These are phyloP conservation scores for Malbranchea zuffiana DNA, from an alignment of 2,329 filamentous ascomycete genomes.

Conservation along the genomic window DNA sequence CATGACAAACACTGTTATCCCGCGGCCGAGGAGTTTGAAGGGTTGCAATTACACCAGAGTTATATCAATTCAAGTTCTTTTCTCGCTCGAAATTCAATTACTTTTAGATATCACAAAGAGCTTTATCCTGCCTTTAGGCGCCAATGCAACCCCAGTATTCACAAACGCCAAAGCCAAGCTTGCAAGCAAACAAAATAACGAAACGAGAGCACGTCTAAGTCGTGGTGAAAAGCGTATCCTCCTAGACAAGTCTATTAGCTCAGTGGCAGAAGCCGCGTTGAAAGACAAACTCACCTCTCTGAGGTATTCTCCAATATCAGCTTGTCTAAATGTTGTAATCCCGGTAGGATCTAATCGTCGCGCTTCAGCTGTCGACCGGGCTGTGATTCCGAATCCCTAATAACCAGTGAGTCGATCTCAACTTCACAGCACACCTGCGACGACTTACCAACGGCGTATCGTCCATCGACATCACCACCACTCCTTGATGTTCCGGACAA, in stretches of 20 bases:
- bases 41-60: no score
- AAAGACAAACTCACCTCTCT: constrained; percentile 48
- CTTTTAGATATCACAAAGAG: no score
- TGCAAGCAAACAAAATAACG: background rate
- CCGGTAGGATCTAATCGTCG: constrained; percentile 80
- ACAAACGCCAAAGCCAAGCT: no score
- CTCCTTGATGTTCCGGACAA: constrained; percentile 83
- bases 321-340: constrained; percentile 80
- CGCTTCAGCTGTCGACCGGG: constrained; percentile 74
- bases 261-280: background rate
- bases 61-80: no score
- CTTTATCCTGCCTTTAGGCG: no score
- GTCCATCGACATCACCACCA: constrained; percentile 83
- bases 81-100: no score
- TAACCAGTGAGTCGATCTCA: constrained; percentile 5
- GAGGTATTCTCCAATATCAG: constrained; percentile 89
- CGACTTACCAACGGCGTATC: constrained; percentile 60
- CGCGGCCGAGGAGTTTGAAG: no score
- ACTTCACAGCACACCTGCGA: background rate
- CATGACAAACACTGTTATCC: no score
- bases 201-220: background rate
- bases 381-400: constrained; percentile 82
- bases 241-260: constrained; percentile 25
- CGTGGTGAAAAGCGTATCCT: constrained; percentile 54
- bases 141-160: no score